Conservation (phyloP, 768 basidiomycete genomes). For the Suillus occidentalis region DNA sequence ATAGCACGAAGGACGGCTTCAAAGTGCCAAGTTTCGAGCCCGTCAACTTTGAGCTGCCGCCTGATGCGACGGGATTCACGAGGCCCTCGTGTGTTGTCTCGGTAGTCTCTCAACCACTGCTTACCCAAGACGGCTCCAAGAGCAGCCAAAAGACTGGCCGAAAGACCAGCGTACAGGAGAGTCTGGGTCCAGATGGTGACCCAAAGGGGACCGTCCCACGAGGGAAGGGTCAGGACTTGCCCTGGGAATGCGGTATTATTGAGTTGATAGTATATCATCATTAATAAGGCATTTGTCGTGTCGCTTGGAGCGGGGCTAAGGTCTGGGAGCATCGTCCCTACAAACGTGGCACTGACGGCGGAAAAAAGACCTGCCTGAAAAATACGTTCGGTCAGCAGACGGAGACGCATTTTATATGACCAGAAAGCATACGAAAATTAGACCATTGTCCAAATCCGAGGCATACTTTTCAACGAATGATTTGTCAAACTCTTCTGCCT, state of each 20-base stretch:
- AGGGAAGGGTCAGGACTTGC: constrained; percentile 3
- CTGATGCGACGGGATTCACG: background rate
- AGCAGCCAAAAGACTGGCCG: constrained; percentile 13
- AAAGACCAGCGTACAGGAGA: constrained; percentile 15
- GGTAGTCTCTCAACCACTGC: constrained; percentile 7
- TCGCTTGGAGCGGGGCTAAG: constrained; percentile 9
- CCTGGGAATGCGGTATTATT: constrained; percentile 5
- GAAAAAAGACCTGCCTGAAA: constrained; percentile 18
- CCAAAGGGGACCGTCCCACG: constrained; percentile 11
- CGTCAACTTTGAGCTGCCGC: background rate
- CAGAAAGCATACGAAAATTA: background rate
- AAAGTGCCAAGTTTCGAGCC: constrained; percentile 7
- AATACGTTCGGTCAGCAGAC: background rate
- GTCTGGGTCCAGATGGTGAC: constrained; percentile 9
- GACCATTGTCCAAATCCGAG: background rate
- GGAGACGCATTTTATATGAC: background rate
- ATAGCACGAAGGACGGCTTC: constrained; percentile 5
- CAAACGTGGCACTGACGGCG: constrained; percentile 14
- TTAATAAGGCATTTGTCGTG: constrained; percentile 15
- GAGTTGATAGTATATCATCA: constrained; percentile 9
- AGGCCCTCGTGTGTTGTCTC: background rate
- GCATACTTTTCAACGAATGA: background rate
- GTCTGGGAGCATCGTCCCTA: constrained; percentile 9
- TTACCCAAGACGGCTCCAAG: constrained; percentile 16
- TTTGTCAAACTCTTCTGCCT: background rate